Evolutionary conservation across 2,329 filamentous ascomycete species (phyloP), one percentile per base, ranked within the genome.

Genomic region (Corynespora cassiicola): DNA sequence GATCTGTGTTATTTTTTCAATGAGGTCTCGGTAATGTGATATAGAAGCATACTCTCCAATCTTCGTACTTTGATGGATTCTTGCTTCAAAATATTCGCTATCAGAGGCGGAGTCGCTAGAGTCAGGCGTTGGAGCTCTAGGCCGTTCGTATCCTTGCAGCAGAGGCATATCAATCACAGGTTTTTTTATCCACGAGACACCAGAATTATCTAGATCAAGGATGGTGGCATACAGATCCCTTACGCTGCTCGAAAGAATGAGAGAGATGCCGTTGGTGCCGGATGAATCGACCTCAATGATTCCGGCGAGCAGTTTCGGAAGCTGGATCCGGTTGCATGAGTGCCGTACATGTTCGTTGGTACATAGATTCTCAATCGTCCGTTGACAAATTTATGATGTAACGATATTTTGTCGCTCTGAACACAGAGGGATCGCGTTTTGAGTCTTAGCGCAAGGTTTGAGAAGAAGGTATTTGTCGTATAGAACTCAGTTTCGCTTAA

Each of bases 161-260:
- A 23, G 17, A 18, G 31, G 14, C 2, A 42, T 21, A 1, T 39
- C 28, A 2, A 47, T 12, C 7, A 39, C 26, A 5, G 51, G 51
- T 23, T 42, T 45, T 17, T 44, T 24, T 10, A 58, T 50, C 52
- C 54, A 58, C 8, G 24, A 25, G 3, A 56, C 52, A 2, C 17
- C 2, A 8, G 44, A 18, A 19, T 56, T 50, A 12, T 58, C 52
- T n/a, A 47, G 45, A 15, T 54, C 50, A 0, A 28, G 5, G 8
- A 58, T 23, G 6, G 54, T 31, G 6, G 50, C 47, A 9, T 51
- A 42, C 4, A 58, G 24, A 1, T 44, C 40, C 15, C 22, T 11
- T 2, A 38, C 10, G 7, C 27, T 16, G 21, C 21, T 31, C 2
- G 11, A 16, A 4, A 58, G 16, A 11, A 58, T 53, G 11, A 25